Evolutionary conservation across 83 land plant genomes (phyloP), one percentile per base, ranked within the genome.

Genomic region (Picea abies): DNA sequence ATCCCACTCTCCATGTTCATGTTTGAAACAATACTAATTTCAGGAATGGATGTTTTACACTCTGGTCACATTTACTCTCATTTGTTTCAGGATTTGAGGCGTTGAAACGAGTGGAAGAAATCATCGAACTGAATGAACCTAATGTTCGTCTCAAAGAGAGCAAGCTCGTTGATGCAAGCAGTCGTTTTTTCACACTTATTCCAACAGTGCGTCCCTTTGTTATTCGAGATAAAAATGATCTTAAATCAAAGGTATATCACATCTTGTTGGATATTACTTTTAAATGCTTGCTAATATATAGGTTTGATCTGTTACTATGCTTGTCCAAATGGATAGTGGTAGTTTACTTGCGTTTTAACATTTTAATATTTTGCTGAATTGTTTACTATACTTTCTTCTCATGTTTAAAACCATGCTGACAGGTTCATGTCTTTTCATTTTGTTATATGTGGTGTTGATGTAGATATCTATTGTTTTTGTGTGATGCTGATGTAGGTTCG

Each of bases 171-270:
- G 97, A 93, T 88, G 98, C 97, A 41, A 97, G 99, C 91, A 97
- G 94, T 84, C 91, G 96, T 4, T 97, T 97, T 85, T 96, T 95
- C 88, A 97, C 99, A 20, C 76, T 97, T 37, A 94, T 97, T 61
- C 99, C 99, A 58, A 88, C 98, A 26, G 90, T 96, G 84, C 98
- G 94, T 83, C 99, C 99, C 3, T 90, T 84, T 88, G 81, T 97
- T 63, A 97, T 97, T 49, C 83, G 84, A 73, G 90, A 88, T 87
- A 88, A 93, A 81, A 88, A 89, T 52, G 91, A 86, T 80, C 91
- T 97, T 70, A 91, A 88, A 83, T 85, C 92, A 7, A 97, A 97
- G 98, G 98, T 97, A 37, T 4, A 2, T 49, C 12, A 41, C 22
- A 39, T 20, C 9, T 8, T 8, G 12, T 72, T 39, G 1, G 75